Conservation (phyloP, 2,329 filamentous ascomycete genomes). For the Colletotrichum higginsianum region DNA sequence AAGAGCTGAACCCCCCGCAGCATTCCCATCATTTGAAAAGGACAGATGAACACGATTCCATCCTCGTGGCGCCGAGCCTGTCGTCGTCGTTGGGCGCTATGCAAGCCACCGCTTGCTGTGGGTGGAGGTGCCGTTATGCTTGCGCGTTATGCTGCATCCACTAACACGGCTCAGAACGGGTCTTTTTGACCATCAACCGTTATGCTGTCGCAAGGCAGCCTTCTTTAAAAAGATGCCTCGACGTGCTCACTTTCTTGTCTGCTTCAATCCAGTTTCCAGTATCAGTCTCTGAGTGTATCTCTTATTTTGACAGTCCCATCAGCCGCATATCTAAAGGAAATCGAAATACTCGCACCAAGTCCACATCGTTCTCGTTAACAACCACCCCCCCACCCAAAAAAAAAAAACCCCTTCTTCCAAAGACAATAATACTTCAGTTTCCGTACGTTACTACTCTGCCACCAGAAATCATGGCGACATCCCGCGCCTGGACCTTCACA, state of each 20-base stretch:
- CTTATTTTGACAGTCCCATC: background rate
- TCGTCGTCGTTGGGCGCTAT: background rate
- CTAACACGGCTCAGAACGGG: background rate
- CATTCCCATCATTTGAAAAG: background rate
- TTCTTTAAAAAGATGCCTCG: background rate
- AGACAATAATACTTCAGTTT: no score
- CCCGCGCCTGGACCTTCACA: conserved; percentile 50
- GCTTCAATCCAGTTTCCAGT: background rate
- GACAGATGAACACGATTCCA: background rate
- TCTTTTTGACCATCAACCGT: background rate
- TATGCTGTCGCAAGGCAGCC: background rate
- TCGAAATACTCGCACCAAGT: background rate
- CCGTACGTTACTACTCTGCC: no score
- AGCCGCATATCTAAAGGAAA: background rate
- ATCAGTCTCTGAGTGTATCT: background rate
- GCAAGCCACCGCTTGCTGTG: background rate
- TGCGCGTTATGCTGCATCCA: background rate
- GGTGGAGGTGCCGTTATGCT: background rate
- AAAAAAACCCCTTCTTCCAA: background rate
- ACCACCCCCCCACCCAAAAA: background rate
- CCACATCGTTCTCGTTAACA: background rate
- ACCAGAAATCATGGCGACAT: conserved; percentile 33
- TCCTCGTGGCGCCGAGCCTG: background rate
- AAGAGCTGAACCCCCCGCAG: background rate
- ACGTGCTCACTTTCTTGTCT: background rate